Evolutionary conservation across 441 rosid genomes (phyloP).

Genomic region (Adansonia gregorii): DNA sequence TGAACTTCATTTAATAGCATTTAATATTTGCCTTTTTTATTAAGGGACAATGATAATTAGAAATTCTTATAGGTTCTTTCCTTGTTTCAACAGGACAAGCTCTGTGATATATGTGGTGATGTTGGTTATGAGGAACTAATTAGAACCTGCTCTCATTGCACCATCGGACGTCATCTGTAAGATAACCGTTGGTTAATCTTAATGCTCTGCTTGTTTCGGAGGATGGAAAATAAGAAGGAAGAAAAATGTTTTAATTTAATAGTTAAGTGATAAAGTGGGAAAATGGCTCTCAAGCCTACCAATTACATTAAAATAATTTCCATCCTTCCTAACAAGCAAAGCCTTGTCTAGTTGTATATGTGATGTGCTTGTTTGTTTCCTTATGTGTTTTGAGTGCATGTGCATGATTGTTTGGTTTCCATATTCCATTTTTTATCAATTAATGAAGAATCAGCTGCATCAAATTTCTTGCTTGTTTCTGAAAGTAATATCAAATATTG

Average conservation of each 20-base stretch:
- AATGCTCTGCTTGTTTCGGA: not conserved
- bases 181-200: not conserved
- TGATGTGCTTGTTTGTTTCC: not conserved
- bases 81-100: conserved; percentile 1
- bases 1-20: not conserved
- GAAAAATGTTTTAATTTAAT: not conserved
- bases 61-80: not conserved
- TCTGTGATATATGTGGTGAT: conserved; percentile 16
- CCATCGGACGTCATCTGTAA: not conserved
- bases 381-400: not conserved
- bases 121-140: not conserved
- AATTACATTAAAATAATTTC: not conserved
- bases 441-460: not conserved
- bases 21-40: not conserved
- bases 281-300: not conserved
- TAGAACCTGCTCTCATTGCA: not conserved
- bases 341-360: not conserved
- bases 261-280: not conserved
- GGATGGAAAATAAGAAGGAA: not conserved
- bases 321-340: not conserved
- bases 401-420: not conserved
- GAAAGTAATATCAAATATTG: not conserved
- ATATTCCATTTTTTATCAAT: not conserved
- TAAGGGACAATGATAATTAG: not conserved
- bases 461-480: not conserved